phyloP scores from a whole-genome alignment of 441 rosid genomes.

The Cnidoscolus chayamansa region DNA sequence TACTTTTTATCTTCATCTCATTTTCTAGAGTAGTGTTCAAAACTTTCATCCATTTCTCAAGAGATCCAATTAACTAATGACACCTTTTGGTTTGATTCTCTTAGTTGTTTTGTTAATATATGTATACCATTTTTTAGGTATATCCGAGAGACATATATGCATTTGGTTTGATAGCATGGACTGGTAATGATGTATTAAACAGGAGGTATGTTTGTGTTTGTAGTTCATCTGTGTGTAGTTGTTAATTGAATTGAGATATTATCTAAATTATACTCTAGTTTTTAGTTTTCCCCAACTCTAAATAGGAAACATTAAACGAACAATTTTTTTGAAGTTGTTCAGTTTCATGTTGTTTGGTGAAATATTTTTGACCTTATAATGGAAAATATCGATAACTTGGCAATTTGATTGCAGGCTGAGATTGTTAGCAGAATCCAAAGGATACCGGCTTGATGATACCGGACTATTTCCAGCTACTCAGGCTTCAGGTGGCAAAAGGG shows the following conservation, averaged over 20 bases:
- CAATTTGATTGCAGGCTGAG: constrained; percentile 58
- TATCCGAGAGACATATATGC: constrained; percentile 88
- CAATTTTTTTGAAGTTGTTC: background rate
- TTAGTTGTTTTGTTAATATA: background rate
- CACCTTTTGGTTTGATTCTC: background rate
- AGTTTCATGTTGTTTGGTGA: constrained; percentile 1
- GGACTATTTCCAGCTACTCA: constrained; percentile 79
- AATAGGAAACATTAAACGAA: background rate
- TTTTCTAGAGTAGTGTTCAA: background rate
- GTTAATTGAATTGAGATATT: background rate
- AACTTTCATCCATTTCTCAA: too few species aligned
- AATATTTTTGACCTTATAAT: background rate
- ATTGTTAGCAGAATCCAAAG: constrained; percentile 82
- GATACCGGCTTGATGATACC: constrained; percentile 81
- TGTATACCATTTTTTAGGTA: constrained; percentile 43
- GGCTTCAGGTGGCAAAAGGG: constrained; percentile 72
- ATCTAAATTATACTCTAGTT: background rate
- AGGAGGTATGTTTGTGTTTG: constrained; percentile 46
- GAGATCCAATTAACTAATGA: too few species aligned
- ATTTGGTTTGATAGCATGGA: constrained; percentile 90
- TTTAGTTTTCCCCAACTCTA: background rate
- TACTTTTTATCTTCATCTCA: background rate
- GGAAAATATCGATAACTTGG: background rate
- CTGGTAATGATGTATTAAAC: constrained; percentile 86
- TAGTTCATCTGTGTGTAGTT: background rate